phyloP scores from a whole-genome alignment of 1,284 basidiomycete species.

The Papiliotrema laurentii region DNA sequence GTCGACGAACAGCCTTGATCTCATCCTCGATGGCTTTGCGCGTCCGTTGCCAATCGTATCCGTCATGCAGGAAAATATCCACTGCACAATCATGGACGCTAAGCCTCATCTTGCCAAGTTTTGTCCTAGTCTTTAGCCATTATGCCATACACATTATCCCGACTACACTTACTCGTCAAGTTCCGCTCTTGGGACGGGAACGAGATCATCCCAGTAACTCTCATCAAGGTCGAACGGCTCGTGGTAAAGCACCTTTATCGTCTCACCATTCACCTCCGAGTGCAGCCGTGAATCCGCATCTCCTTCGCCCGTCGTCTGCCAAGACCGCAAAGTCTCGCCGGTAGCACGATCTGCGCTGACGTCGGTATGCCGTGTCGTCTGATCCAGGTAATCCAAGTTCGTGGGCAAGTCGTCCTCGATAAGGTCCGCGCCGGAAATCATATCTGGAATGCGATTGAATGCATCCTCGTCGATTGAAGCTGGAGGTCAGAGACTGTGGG shows the following conservation, averaged over 20 bases:
- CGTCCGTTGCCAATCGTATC: conserved; percentile 89
- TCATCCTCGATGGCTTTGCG: conserved; percentile 82
- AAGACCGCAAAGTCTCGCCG: conserved; percentile 49
- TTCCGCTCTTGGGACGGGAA: conserved; percentile 36
- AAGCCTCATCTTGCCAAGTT: conserved; percentile 40
- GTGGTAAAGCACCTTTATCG: conserved; percentile 68
- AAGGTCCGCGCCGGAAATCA: conserved; percentile 70
- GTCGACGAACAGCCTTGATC: conserved; percentile 77
- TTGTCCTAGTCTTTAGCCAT: conserved; percentile 14
- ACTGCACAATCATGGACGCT: conserved; percentile 61
- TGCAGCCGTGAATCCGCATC: conserved; percentile 9
- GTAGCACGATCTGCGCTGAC: conserved; percentile 61
- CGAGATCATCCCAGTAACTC: conserved; percentile 65
- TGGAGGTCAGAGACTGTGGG: conserved; percentile 30
- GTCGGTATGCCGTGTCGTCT: conserved; percentile 49
- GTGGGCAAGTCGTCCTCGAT: conserved; percentile 85
- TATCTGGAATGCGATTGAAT: conserved; percentile 66
- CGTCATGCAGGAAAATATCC: conserved; percentile 73
- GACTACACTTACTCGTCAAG: conserved; percentile 25
- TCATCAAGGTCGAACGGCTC: conserved; percentile 59
- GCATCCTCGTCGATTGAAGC: conserved; percentile 80
- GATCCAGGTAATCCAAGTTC: conserved; percentile 81
- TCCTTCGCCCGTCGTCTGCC: conserved; percentile 31
- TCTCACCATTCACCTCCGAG: conserved; percentile 65
- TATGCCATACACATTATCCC: background rate